phyloP scores from a whole-genome alignment of 805 yeast genomes.

The Saccharomycopsis sp. region DNA sequence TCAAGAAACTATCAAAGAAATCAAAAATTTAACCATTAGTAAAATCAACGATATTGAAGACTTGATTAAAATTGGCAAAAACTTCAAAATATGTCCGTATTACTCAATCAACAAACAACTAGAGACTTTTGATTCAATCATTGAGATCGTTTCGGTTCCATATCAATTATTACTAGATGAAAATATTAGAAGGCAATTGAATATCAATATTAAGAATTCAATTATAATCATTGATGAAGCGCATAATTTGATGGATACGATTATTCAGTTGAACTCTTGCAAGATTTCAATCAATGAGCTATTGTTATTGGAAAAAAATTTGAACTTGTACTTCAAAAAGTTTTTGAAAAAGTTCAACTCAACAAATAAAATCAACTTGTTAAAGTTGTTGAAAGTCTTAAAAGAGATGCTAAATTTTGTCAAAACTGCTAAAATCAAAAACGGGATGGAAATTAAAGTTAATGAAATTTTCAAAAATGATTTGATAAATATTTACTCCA shows the following conservation, averaged over 20 bases:
- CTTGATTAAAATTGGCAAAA: constrained; percentile 46
- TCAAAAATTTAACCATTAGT: constrained; percentile 39
- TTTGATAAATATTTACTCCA: constrained; percentile 53
- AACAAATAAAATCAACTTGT: constrained; percentile 59
- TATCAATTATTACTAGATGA: constrained; percentile 62
- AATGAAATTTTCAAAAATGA: constrained; percentile 52
- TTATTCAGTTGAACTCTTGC: constrained; percentile 58
- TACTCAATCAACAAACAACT: constrained; percentile 34
- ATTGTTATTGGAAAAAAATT: constrained; percentile 31
- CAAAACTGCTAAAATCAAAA: constrained; percentile 24
- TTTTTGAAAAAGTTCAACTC: constrained; percentile 58
- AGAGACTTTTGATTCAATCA: constrained; percentile 32
- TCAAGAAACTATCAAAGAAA: constrained; percentile 25
- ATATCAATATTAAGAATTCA: constrained; percentile 48
- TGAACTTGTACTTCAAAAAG: constrained; percentile 45
- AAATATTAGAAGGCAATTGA: constrained; percentile 47
- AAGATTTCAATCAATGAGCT: constrained; percentile 43
- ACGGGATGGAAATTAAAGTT: constrained; percentile 46
- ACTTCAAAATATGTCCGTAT: constrained; percentile 64
- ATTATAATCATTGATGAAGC: constrained; percentile 87
- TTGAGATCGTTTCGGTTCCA: constrained; percentile 78
- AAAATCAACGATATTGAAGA: constrained; percentile 61
- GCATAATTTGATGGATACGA: constrained; percentile 74
- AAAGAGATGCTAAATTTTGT: constrained; percentile 42
- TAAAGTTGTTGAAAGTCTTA: constrained; percentile 51